A percentile compares a stretch with the other conserved stretches of the same genome.
Evolutionary conservation across 2,329 filamentous ascomycete species (phyloP).

Genomic region (Aotearoamyces nothofagi): DNA sequence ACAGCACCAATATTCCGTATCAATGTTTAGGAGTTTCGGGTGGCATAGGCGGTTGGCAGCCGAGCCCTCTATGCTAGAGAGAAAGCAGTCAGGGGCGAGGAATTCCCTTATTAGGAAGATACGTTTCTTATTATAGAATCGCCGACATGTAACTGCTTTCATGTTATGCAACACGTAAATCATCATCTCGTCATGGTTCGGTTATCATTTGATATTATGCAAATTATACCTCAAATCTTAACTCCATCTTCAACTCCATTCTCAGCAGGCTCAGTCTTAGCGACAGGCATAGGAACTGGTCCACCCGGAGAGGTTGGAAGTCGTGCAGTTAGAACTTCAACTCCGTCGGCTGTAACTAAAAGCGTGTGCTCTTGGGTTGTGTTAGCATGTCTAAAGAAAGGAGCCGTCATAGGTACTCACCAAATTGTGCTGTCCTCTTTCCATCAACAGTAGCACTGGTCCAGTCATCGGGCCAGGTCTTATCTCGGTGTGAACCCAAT

Average conservation of each 20-base stretch:
- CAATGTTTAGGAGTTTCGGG: too few species aligned
- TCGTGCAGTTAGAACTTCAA: slow-evolving; percentile 64
- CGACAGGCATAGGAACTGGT: slow-evolving; percentile 40
- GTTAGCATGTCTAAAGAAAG: slow-evolving; percentile 7
- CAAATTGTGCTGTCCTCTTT: slow-evolving; percentile 81
- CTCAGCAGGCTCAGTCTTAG: too few species aligned
- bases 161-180: not conserved
- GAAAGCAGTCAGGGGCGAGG: too few species aligned
- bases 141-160: not conserved
- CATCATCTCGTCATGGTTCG: not conserved
- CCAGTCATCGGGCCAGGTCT: slow-evolving; percentile 98
- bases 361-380: slow-evolving; percentile 56
- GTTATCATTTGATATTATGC: too few species aligned
- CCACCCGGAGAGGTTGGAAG: slow-evolving; percentile 55
- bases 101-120: too few species aligned
- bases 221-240: too few species aligned
- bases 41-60: too few species aligned
- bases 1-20: too few species aligned
- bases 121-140: too few species aligned
- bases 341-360: slow-evolving; percentile 67
- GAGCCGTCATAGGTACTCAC: slow-evolving; percentile 29
- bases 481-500: slow-evolving; percentile 75
- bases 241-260: too few species aligned
- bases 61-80: too few species aligned
- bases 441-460: slow-evolving; percentile 89